Evolutionary conservation across 495 filamentous ascomycete genomes (phyloP).

Genomic region (Xylaria venustula): DNA sequence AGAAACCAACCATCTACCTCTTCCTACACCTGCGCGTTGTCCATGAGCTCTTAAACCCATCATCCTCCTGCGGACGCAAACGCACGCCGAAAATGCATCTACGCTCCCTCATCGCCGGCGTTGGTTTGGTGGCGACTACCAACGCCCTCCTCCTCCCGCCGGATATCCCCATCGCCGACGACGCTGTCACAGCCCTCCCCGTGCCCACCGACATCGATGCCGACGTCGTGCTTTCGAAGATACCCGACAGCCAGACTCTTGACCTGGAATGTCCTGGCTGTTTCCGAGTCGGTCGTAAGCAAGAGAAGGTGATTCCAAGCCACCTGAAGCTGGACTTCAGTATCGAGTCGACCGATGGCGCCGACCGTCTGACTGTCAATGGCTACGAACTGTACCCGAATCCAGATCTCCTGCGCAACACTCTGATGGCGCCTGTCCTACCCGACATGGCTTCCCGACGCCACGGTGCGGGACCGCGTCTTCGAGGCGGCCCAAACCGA

Average conservation of each 20-base stretch:
- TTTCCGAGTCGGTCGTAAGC: slow-evolving; percentile 24
- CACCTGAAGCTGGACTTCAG: slow-evolving; percentile 42
- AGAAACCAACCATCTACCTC: too few relatives aligned
- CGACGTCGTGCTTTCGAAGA: slow-evolving; percentile 10
- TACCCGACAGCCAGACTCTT: slow-evolving; percentile 22
- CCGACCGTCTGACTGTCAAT: slow-evolving; percentile 43
- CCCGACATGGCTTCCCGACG: slow-evolving; percentile 16
- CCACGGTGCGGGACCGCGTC: slow-evolving; percentile 16
- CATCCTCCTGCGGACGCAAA: slow-evolving; percentile 10
- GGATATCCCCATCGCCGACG: slow-evolving; percentile 20
- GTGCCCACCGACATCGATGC: slow-evolving; percentile 21
- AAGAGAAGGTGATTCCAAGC: slow-evolving; percentile 30
- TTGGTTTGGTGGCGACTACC: slow-evolving; percentile 31
- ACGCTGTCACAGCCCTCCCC: slow-evolving; percentile 27
- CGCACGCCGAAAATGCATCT: slow-evolving; percentile 25
- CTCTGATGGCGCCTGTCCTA: slow-evolving; percentile 27
- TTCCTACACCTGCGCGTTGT: background rate
- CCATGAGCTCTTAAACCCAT: slow-evolving; percentile 24
- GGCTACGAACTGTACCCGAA: slow-evolving; percentile 44
- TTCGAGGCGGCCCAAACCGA: slow-evolving; percentile 13
- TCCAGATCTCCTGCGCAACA: slow-evolving; percentile 25
- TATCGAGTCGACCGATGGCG: slow-evolving; percentile 29
- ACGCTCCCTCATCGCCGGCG: slow-evolving; percentile 25
- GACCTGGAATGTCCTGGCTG: slow-evolving; percentile 46
- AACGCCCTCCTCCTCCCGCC: slow-evolving; percentile 34